These are phyloP conservation scores for Plasmodium blacklocki DNA, from an alignment of 169 alveolate genomes.

Conservation along the genomic window DNA sequence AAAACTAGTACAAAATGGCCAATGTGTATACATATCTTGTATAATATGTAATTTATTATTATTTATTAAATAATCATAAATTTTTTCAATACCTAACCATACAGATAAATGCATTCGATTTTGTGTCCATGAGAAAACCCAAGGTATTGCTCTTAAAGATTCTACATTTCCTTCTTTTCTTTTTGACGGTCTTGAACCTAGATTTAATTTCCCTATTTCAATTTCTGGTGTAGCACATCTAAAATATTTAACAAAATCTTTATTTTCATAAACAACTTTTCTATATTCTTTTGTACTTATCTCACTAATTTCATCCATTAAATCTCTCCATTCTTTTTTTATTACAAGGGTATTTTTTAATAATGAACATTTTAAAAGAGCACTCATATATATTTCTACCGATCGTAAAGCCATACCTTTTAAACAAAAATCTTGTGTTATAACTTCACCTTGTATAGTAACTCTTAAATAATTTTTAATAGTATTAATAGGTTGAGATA, in stretches of 20 bases:
- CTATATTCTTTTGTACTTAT: conserved; percentile 84
- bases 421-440: conserved; percentile 82
- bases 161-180: conserved; percentile 88
- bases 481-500: conserved; percentile 89
- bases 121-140: conserved; percentile 93
- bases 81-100: conserved; percentile 88
- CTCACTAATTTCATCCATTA: conserved; percentile 85
- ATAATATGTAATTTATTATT: conserved; percentile 70
- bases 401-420: conserved; percentile 84
- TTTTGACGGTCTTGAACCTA: conserved; percentile 89
- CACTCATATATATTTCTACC: conserved; percentile 87
- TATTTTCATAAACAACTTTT: conserved; percentile 80
- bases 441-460: conserved; percentile 89
- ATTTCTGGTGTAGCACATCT: conserved; percentile 87
- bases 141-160: conserved; percentile 90
- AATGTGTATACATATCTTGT: conserved; percentile 83
- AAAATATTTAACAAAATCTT: conserved; percentile 86
- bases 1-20: conserved; percentile 90
- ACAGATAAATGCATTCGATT: conserved; percentile 87
- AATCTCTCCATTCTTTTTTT: conserved; percentile 82
- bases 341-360: conserved; percentile 67
- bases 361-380: conserved; percentile 81
- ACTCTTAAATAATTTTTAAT: conserved; percentile 86
- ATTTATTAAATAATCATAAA: conserved; percentile 72
- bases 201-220: conserved; percentile 87